These are phyloP conservation scores for Neurospora sp. DNA, from an alignment of 2,329 filamentous ascomycete species.

Conservation along the genomic window DNA sequence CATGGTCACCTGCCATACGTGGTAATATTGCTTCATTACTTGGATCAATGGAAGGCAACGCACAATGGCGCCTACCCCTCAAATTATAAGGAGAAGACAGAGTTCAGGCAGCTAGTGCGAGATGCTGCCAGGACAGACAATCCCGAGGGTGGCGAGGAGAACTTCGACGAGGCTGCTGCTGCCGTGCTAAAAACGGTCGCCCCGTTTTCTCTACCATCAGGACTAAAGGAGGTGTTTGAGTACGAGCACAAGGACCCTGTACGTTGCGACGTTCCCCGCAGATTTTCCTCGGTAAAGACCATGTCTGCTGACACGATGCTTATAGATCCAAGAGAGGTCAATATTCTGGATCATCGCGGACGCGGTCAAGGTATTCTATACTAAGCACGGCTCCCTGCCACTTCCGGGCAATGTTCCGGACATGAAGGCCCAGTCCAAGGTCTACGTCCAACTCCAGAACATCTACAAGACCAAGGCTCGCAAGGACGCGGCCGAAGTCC, in stretches of 20 bases:
- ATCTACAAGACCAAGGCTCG: slow-evolving; percentile 87
- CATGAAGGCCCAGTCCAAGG: slow-evolving; percentile 89
- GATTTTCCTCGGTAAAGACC: slow-evolving; percentile 6
- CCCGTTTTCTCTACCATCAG: slow-evolving; percentile 53
- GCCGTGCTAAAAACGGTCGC: slow-evolving; percentile 84
- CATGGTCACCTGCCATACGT: slow-evolving; percentile 91
- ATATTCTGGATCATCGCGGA: slow-evolving; percentile 85
- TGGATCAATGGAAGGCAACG: slow-evolving; percentile 66
- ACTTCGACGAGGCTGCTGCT: slow-evolving; percentile 84
- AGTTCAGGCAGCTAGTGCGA: slow-evolving; percentile 64
- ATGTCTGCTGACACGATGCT: slow-evolving; percentile 9
- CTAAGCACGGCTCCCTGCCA: slow-evolving; percentile 63
- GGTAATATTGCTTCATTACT: slow-evolving; percentile 69
- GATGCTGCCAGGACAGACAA: slow-evolving; percentile 59
- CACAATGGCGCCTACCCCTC: slow-evolving; percentile 61
- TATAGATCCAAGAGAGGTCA: slow-evolving; percentile 33
- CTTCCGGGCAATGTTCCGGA: slow-evolving; percentile 83
- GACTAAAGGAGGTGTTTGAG: slow-evolving; percentile 68
- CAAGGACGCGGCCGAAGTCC: slow-evolving; percentile 65
- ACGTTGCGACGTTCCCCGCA: slow-evolving; percentile 31
- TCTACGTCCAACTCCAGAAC: slow-evolving; percentile 85
- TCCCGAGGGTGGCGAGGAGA: slow-evolving; percentile 84
- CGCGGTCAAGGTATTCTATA: slow-evolving; percentile 69
- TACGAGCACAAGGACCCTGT: slow-evolving; percentile 43
- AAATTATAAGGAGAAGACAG: slow-evolving; percentile 75